Evolutionary conservation across 129 eudicot species (phyloP).

Genomic region (Saussurea involucrata): DNA sequence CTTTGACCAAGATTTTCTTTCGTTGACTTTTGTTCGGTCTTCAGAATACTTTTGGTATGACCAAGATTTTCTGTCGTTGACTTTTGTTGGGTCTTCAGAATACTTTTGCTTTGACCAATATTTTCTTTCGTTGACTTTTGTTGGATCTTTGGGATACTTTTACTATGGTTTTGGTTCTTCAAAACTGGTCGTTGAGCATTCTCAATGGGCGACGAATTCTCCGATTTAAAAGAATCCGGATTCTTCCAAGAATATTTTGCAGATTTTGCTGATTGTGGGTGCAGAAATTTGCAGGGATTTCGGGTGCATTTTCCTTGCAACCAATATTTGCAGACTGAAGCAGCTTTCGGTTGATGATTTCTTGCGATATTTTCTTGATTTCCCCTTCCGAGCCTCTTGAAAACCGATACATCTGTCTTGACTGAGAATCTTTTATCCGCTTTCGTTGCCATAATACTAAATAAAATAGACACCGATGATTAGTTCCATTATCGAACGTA

Average conservation of each 20-base stretch:
- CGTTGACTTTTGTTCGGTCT: neutral
- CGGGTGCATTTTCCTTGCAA: slow-evolving; percentile 51
- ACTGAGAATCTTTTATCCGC: slow-evolving; percentile 18
- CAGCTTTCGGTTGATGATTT: neutral
- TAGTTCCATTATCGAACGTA: slow-evolving; percentile 10
- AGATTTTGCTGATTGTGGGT: slow-evolving; percentile 21
- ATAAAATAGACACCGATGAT: slow-evolving; percentile 22
- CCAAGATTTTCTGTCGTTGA: neutral
- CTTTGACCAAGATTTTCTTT: slow-evolving; percentile 1
- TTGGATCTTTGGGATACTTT: neutral
- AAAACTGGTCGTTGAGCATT: neutral
- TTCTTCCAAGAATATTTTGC: slow-evolving; percentile 38
- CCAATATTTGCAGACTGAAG: slow-evolving; percentile 59
- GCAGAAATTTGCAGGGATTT: slow-evolving; percentile 50
- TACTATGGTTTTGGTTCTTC: neutral
- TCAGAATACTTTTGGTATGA: slow-evolving; percentile 1
- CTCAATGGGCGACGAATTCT: slow-evolving; percentile 12
- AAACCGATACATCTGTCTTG: slow-evolving; percentile 12
- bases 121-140: neutral
- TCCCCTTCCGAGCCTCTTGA: slow-evolving; percentile 21
- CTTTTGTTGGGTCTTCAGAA: slow-evolving; percentile 12
- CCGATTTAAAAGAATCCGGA: slow-evolving; percentile 4
- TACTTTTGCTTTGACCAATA: neutral
- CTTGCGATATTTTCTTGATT: slow-evolving; percentile 19
- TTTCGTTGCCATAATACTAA: slow-evolving; percentile 30